Evolutionary conservation across 495 filamentous ascomycete genomes (phyloP).

Genomic region (Umbilicaria muhlenbergii): DNA sequence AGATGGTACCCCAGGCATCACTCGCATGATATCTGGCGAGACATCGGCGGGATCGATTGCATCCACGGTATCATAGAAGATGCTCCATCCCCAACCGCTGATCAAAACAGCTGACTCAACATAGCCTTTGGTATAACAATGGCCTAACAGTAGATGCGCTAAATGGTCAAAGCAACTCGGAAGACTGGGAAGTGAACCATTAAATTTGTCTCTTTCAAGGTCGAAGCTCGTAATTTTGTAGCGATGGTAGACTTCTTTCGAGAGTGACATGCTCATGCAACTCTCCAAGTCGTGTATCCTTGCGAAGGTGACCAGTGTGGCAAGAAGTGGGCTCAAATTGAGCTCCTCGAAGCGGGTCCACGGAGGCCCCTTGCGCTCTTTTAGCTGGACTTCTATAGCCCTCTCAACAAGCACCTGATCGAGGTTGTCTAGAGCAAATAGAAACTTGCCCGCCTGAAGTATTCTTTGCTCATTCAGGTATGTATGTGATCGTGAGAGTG

Average conservation of each 20-base stretch:
- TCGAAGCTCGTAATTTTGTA: no score
- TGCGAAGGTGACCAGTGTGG: background rate
- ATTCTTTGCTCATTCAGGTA: background rate
- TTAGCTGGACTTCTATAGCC: background rate
- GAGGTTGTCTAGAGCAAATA: background rate
- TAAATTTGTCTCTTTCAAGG: no score
- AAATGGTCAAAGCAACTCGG: background rate
- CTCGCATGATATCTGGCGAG: background rate
- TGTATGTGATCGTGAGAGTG: no score
- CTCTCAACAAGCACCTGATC: background rate
- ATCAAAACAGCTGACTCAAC: background rate
- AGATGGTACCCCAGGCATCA: background rate
- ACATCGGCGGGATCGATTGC: constrained; percentile 1
- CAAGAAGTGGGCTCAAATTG: background rate
- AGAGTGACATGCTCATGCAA: constrained; percentile 1
- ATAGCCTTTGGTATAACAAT: background rate
- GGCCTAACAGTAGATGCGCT: background rate
- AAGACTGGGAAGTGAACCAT: no score
- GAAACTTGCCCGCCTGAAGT: background rate
- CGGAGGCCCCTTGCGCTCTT: background rate
- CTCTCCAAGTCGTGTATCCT: constrained; percentile 2
- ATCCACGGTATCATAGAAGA: background rate
- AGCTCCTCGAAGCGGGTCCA: no score
- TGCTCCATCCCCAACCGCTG: constrained; percentile 5
- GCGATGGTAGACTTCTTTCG: background rate